Evolutionary conservation across 495 filamentous ascomycete genomes (phyloP).

Genomic region (Xylona heveae): DNA sequence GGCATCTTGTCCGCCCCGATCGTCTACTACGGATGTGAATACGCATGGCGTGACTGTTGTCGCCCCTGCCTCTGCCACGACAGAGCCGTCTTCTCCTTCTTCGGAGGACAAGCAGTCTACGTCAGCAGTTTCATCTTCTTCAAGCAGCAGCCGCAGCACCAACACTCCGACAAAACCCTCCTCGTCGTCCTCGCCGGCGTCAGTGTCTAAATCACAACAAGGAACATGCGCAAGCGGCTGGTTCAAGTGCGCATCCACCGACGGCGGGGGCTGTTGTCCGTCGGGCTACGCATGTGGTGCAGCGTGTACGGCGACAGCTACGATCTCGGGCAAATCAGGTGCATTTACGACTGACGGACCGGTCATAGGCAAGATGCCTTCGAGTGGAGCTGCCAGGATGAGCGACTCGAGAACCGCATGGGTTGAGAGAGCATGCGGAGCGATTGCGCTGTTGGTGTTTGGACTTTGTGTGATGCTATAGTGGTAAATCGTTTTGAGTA

Average conservation of each 20-base stretch:
- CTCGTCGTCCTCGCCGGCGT: conserved; percentile 5
- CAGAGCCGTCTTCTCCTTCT: not conserved
- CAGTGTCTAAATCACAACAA: not conserved
- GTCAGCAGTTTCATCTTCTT: not conserved
- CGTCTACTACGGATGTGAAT: conserved; percentile 38
- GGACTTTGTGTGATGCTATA: too few relatives aligned
- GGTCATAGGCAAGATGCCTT: conserved; percentile 1
- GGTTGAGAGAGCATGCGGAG: too few relatives aligned
- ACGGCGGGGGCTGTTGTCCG: conserved; percentile 63
- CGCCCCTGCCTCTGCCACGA: conserved; percentile 22
- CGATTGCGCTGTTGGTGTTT: too few relatives aligned
- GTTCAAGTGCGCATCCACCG: conserved; percentile 46
- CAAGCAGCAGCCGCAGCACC: conserved; percentile 13
- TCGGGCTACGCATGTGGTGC: conserved; percentile 48
- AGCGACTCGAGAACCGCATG: too few relatives aligned
- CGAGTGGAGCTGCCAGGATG: conserved; percentile 1
- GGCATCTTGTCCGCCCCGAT: conserved; percentile 39
- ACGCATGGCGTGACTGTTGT: conserved; percentile 44
- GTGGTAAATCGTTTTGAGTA: too few relatives aligned
- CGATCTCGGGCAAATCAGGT: conserved; percentile 1
- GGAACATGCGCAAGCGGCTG: conserved; percentile 52
- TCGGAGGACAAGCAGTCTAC: not conserved
- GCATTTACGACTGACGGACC: too few relatives aligned
- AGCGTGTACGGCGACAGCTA: conserved; percentile 36
- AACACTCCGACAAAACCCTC: conserved; percentile 4